phyloP scores from a whole-genome alignment of 2,329 filamentous ascomycete species.

The Apiospora marii region DNA sequence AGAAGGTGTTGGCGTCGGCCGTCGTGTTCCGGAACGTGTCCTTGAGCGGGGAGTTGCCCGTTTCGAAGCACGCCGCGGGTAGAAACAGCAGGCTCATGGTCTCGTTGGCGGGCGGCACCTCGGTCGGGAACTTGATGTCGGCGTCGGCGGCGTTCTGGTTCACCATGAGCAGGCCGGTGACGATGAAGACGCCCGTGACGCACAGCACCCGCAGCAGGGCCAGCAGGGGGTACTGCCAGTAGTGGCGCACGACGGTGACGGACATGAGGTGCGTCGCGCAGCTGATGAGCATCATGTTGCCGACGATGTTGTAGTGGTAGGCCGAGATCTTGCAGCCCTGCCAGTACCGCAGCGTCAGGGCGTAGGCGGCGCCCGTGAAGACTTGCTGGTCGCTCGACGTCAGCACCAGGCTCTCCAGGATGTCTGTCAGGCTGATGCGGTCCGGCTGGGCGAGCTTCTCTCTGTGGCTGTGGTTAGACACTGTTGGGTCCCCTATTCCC shows the following conservation, averaged over 20 bases:
- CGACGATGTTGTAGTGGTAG: conserved; percentile 48
- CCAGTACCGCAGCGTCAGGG: conserved; percentile 44
- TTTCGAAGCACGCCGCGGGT: conserved; percentile 44
- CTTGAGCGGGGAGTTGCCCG: conserved; percentile 20
- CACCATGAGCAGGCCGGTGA: conserved; percentile 43
- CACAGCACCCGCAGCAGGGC: conserved; percentile 41
- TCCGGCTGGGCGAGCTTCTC: no score
- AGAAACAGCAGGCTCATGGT: conserved; percentile 38
- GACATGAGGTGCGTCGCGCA: conserved; percentile 48
- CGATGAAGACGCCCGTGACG: conserved; percentile 40
- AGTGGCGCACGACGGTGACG: conserved; percentile 44
- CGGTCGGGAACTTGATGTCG: conserved; percentile 38
- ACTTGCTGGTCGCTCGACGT: conserved; percentile 48
- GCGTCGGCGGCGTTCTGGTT: conserved; percentile 38
- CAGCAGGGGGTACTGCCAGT: conserved; percentile 43
- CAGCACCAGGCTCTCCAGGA: conserved; percentile 43
- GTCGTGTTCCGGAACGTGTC: conserved; percentile 32
- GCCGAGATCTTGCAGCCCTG: conserved; percentile 43
- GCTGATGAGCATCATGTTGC: conserved; percentile 46
- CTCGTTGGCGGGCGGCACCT: conserved; percentile 35
- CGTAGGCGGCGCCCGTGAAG: conserved; percentile 48
- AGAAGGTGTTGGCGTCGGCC: conserved; percentile 30
- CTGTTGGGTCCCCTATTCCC: no score
- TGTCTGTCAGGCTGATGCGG: conserved; percentile 36
- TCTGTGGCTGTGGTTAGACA: no score